Evolutionary conservation across 495 filamentous ascomycete genomes (phyloP).

Genomic region (Podospora pseudoanserina): DNA sequence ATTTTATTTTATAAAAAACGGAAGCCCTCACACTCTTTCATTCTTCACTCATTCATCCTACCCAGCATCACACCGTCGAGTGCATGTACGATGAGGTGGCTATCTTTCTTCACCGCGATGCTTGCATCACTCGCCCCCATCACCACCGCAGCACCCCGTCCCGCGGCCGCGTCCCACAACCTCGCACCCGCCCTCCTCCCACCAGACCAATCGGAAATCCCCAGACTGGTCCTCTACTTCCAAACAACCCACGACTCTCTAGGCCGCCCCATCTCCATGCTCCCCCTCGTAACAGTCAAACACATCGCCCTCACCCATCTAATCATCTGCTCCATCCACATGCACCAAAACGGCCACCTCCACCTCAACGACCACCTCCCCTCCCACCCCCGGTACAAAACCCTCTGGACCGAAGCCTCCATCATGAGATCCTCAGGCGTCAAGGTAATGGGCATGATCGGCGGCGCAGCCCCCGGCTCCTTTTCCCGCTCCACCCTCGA

Average conservation of each 20-base stretch:
- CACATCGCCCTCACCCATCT: conserved; percentile 59
- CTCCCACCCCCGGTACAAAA: conserved; percentile 48
- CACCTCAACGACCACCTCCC: conserved; percentile 74
- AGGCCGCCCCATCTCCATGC: conserved; percentile 62
- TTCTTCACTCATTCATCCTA: too few species aligned
- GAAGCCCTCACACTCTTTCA: too few species aligned
- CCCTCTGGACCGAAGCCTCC: conserved; percentile 65
- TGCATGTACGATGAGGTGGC: neutral
- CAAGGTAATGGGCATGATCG: conserved; percentile 76
- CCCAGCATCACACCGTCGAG: too few species aligned
- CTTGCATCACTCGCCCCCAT: neutral
- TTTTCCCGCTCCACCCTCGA: conserved; percentile 57
- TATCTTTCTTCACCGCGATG: neutral
- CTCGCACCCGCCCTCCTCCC: neutral
- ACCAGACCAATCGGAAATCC: conserved; percentile 17
- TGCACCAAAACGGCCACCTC: conserved; percentile 57
- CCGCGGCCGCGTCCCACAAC: neutral
- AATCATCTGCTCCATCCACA: conserved; percentile 72
- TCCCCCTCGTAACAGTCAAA: conserved; percentile 63
- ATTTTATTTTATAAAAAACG: too few species aligned
- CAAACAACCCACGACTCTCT: conserved; percentile 60
- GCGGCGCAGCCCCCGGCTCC: conserved; percentile 70
- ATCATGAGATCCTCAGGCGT: conserved; percentile 58
- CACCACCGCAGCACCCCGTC: neutral
- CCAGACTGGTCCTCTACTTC: conserved; percentile 61